These are phyloP conservation scores for Miamiensis avidus DNA, from an alignment of 169 alveolate species.

Conservation along the genomic window DNA sequence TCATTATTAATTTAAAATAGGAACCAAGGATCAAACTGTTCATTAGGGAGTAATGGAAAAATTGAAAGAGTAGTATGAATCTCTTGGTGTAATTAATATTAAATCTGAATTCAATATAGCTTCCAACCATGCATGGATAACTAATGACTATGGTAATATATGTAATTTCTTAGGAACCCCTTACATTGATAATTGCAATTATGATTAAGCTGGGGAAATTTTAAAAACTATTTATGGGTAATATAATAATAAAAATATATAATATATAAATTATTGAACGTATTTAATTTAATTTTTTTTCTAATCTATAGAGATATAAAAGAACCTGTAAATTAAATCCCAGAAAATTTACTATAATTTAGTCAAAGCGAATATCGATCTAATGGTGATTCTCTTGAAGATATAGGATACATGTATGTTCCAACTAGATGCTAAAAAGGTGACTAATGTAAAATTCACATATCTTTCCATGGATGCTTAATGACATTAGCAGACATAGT, in stretches of 20 bases:
- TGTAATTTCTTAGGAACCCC: conserved; percentile 41
- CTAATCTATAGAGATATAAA: no score
- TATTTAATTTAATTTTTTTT: no score
- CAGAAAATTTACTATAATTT: conserved; percentile 8
- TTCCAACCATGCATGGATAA: conserved; percentile 44
- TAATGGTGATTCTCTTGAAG: neutral
- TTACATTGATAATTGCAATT: conserved; percentile 38
- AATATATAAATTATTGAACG: no score
- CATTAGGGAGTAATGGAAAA: conserved; percentile 27
- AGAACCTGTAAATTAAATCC: neutral
- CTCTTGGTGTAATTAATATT: conserved; percentile 21
- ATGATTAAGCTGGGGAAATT: conserved; percentile 18
- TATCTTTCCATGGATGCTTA: conserved; percentile 35
- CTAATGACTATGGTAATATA: conserved; percentile 31
- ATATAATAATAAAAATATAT: no score
- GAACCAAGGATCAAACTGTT: conserved; percentile 34
- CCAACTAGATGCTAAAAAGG: conserved; percentile 31
- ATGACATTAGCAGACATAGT: conserved; percentile 7
- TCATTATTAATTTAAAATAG: conserved; percentile 4
- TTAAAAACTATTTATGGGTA: conserved; percentile 4
- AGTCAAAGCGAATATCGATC: conserved; percentile 4
- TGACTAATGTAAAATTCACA: conserved; percentile 16
- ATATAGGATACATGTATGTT: conserved; percentile 36
- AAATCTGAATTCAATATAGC: conserved; percentile 16
- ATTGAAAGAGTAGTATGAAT: conserved; percentile 9